These are phyloP conservation scores for Trypanosoma mega DNA, from an alignment of 208 protist species.

Conservation along the genomic window DNA sequence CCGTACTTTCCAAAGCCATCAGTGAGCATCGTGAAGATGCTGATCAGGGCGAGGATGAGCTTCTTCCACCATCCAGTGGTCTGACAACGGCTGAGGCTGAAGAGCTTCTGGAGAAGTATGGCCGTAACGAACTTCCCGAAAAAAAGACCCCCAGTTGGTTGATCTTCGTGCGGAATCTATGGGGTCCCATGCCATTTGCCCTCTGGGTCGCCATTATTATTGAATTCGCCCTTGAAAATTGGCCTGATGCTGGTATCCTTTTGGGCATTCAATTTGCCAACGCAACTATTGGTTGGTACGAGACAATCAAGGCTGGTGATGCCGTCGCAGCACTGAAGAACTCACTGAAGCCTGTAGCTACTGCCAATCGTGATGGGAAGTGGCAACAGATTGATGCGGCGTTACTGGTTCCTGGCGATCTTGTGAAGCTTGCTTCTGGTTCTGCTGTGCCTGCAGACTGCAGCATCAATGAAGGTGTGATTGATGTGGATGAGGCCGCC, in stretches of 20 bases:
- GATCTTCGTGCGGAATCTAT: constrained; percentile 77
- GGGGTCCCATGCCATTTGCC: constrained; percentile 83
- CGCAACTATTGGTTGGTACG: constrained; percentile 87
- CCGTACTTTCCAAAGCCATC: constrained; percentile 74
- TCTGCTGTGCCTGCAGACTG: constrained; percentile 93
- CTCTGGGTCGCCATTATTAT: constrained; percentile 90
- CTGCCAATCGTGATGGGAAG: constrained; percentile 78
- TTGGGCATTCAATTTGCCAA: constrained; percentile 85
- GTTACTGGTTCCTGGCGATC: constrained; percentile 92
- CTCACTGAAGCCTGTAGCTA: constrained; percentile 79
- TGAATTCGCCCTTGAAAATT: constrained; percentile 89
- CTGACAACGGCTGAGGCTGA: constrained; percentile 65
- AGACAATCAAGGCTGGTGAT: constrained; percentile 93
- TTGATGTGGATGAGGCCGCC: constrained; percentile 94
- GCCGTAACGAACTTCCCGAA: constrained; percentile 72
- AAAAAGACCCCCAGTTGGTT: constrained; percentile 78
- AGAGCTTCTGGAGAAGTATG: constrained; percentile 66
- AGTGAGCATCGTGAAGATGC: constrained; percentile 57
- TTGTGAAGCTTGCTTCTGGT: constrained; percentile 89
- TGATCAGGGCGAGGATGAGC: constrained; percentile 10
- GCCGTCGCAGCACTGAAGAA: constrained; percentile 92
- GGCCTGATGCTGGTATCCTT: constrained; percentile 81
- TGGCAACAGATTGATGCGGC: constrained; percentile 78
- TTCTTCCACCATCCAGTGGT: constrained; percentile 57
- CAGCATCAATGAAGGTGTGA: constrained; percentile 76